phyloP scores from a whole-genome alignment of 805 yeast species.

The Yarrowia keelungensis region DNA sequence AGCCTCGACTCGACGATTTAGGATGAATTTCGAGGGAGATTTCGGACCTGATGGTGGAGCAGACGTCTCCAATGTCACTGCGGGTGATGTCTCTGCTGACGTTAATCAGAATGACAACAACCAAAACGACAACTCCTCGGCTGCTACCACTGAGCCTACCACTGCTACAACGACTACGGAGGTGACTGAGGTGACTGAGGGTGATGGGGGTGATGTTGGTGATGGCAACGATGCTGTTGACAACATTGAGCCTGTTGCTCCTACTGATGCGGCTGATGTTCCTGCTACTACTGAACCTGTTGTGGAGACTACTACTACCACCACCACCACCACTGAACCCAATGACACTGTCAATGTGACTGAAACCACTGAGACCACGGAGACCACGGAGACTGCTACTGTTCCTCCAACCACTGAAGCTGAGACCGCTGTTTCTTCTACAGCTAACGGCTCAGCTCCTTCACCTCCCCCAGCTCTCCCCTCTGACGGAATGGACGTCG shows the following conservation, averaged over 20 bases:
- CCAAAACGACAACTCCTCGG: background rate
- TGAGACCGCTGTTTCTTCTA: background rate
- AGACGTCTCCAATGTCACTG: slow-evolving; percentile 14
- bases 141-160: slow-evolving; percentile 13
- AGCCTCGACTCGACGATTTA: slow-evolving; percentile 12
- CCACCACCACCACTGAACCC: background rate
- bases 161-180: slow-evolving; percentile 12
- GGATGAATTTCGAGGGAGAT: slow-evolving; percentile 29
- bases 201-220: background rate
- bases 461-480: background rate
- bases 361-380: slow-evolving; percentile 11
- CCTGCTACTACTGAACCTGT: background rate
- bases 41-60: slow-evolving; percentile 6
- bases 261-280: background rate
- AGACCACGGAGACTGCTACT: background rate
- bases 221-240: background rate
- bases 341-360: background rate
- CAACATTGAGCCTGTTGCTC: background rate
- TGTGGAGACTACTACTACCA: background rate
- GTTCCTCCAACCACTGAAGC: background rate
- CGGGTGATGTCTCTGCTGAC: slow-evolving; percentile 6
- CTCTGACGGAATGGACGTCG: slow-evolving; percentile 19
- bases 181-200: background rate
- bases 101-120: slow-evolving; percentile 3
- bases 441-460: background rate